Base-by-base conservation (phyloP, 306 rosid genomes). In the Pyrus pyrifolia region DNA sequence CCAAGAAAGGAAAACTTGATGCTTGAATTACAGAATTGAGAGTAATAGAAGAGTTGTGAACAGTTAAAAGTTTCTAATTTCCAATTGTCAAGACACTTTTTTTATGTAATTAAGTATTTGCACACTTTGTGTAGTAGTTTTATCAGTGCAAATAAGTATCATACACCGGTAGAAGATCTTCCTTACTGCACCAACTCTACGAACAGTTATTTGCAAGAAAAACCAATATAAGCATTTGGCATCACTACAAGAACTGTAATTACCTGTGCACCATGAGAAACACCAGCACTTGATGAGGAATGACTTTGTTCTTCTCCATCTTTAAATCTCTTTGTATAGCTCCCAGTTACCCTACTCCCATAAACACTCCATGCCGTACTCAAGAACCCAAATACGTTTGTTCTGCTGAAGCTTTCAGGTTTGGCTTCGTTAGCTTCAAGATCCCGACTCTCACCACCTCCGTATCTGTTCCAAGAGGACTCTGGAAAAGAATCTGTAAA, bases 241-340 rank as follows among this genome's bases (percentile, higher is more conserved):
- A 23, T 74, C 29, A 69, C 27, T n/a, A 51, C 45, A 25, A 58
- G 52, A 52, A 78, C 8, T 71, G 23, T 62, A 30, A 58, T 74
- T 76, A 83, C 81, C 86, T 62, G 79, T 4, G 63, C 68, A 19
- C 62, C 73, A 76, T 61, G 65, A 22, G 75, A 61, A 67, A 46
- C 55, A 53, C 30, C 79, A 55, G 49, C 31, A 23, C 19, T 65
- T 49, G 79, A 76, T 67, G 86, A 60, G 61, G 84, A 80, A 27
- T 80, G 76, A 52, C 79, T 60, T 53, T 76, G 79, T 68, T 72
- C 86, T 76, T 83, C 86, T 76, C 84, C 86, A 70, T 83, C 86
- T 68, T 83, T 83, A 61, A 79, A 80, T 73, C 72, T 83, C 81
- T 83, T 83, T 2, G 79, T 71, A 67, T 83, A 80, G 68, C 55